A percentile compares a stretch with the other conserved stretches of the same genome.
Evolutionary conservation across 179 eudicot species (phyloP).

Genomic region (Patellifolia procumbens): DNA sequence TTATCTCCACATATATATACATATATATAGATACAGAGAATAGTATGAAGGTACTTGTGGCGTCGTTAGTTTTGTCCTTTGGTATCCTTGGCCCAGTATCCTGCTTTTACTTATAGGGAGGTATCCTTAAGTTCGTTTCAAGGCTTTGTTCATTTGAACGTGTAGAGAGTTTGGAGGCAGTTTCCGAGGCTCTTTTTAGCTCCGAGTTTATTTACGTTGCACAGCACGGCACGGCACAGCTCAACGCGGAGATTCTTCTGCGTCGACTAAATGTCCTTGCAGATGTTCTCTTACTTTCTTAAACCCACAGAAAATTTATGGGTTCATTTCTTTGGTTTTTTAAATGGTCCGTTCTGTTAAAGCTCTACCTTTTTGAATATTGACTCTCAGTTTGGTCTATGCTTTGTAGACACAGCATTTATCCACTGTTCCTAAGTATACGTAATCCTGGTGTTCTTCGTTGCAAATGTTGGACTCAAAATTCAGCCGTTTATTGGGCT

Average conservation of each 20-base stretch:
- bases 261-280: constrained; percentile 28
- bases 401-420: neutral
- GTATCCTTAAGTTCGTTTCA: constrained; percentile 19
- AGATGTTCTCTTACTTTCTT: constrained; percentile 28
- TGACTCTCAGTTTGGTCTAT: neutral
- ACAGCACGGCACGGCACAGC: constrained; percentile 20
- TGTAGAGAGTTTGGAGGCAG: constrained; percentile 50
- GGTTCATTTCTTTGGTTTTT: constrained; percentile 13
- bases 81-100: constrained; percentile 51
- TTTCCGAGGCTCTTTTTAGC: constrained; percentile 41
- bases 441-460: neutral
- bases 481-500: too few species aligned
- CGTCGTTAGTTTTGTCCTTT: constrained; percentile 32
- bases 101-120: constrained; percentile 40
- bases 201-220: constrained; percentile 35
- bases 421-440: too few species aligned
- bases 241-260: constrained; percentile 22
- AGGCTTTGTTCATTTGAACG: constrained; percentile 36
- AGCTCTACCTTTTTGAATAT: constrained; percentile 12
- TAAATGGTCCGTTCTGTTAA: neutral
- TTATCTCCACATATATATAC: constrained; percentile 35
- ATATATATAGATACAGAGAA: constrained; percentile 44
- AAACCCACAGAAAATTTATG: constrained; percentile 11
- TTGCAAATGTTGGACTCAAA: neutral
- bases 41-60: constrained; percentile 55